Conservation (phyloP, 257 asterid species). For the Striga asiatica region DNA sequence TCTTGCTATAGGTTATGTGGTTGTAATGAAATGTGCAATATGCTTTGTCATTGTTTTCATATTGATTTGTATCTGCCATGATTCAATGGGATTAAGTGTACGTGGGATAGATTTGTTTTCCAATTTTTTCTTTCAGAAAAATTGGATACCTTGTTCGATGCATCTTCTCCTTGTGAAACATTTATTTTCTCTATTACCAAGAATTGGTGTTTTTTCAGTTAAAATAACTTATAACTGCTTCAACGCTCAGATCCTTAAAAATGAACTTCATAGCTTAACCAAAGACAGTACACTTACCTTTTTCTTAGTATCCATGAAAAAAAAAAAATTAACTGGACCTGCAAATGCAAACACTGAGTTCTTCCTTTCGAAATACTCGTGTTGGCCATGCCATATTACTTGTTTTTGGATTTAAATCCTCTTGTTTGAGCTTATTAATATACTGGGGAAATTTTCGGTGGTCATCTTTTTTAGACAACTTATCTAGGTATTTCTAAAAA, state of each 20-base stretch:
- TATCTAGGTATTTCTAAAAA: background rate
- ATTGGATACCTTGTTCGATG: background rate
- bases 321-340: background rate
- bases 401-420: background rate
- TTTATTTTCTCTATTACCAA: too few species aligned
- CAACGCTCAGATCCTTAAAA: background rate
- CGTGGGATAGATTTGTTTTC: background rate
- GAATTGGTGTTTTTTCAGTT: background rate
- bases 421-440: background rate
- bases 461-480: background rate
- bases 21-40: background rate
- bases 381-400: background rate
- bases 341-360: background rate
- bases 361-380: background rate
- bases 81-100: background rate
- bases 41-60: background rate
- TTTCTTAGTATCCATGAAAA: background rate
- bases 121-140: background rate
- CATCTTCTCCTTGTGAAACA: background rate
- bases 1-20: background rate
- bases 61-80: background rate
- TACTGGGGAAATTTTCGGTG: background rate
- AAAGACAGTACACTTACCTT: background rate
- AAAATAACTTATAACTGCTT: background rate
- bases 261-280: conserved; percentile 7